Percentiles rank a stretch among this genome's conserved stretches.
Conservation (phyloP, 352 stramenopile species). For the Halophytophthora polymorphica region DNA sequence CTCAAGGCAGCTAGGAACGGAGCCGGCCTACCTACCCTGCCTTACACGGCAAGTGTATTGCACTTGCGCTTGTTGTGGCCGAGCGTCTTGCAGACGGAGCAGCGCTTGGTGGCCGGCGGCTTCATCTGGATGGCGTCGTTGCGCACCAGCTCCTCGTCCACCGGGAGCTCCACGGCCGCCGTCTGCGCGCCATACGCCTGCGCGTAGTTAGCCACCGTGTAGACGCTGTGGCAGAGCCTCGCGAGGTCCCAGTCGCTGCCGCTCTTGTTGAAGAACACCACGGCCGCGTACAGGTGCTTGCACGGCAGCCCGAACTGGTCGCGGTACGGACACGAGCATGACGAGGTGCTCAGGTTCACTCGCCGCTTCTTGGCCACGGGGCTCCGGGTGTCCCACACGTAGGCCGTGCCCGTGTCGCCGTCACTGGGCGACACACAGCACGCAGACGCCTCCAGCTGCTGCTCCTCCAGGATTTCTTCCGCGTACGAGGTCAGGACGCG, state of each 20-base stretch:
- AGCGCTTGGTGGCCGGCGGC: slow-evolving; percentile 25
- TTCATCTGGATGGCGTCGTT: slow-evolving; percentile 38
- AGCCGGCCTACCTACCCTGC: not conserved
- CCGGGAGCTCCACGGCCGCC: slow-evolving; percentile 33
- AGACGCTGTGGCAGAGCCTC: slow-evolving; percentile 30
- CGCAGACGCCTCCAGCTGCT: slow-evolving; percentile 25
- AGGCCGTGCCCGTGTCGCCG: slow-evolving; percentile 32
- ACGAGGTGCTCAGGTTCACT: slow-evolving; percentile 28
- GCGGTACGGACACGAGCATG: slow-evolving; percentile 34
- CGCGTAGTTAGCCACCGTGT: slow-evolving; percentile 26
- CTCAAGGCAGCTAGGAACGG: not conserved
- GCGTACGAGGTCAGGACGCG: slow-evolving; percentile 34
- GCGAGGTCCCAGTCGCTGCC: slow-evolving; percentile 30
- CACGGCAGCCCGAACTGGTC: slow-evolving; percentile 37
- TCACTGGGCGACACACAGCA: slow-evolving; percentile 45
- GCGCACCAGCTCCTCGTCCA: slow-evolving; percentile 44
- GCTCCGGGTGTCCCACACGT: slow-evolving; percentile 31
- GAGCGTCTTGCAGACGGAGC: slow-evolving; percentile 40
- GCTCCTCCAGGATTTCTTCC: slow-evolving; percentile 25
- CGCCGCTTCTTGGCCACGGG: slow-evolving; percentile 33
- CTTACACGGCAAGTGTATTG: slow-evolving; percentile 18
- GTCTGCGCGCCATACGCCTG: slow-evolving; percentile 26
- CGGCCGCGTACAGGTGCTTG: slow-evolving; percentile 36
- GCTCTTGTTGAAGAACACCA: slow-evolving; percentile 39
- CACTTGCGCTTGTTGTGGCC: slow-evolving; percentile 46